A percentile compares a stretch with the other conserved stretches of the same genome.
These are phyloP conservation scores for Penicillium decumbens DNA, from an alignment of 2,329 filamentous ascomycete species.

Conservation along the genomic window DNA sequence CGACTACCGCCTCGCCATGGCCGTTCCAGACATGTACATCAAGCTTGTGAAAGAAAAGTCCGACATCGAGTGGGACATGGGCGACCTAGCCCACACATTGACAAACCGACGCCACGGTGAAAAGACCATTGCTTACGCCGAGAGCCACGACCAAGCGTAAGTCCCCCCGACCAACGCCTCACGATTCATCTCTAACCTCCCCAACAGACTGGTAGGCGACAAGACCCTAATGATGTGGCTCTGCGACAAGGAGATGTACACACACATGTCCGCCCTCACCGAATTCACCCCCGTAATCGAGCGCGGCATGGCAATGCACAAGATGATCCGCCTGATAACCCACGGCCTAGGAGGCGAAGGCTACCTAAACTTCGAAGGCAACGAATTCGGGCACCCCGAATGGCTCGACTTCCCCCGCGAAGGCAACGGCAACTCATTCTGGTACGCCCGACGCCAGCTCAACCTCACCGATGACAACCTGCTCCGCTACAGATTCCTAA, in stretches of 20 bases:
- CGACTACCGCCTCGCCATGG: conserved; percentile 96
- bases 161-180: conserved; percentile 34
- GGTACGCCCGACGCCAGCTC: conserved; percentile 88
- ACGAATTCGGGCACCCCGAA: conserved; percentile 97
- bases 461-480: conserved; percentile 84
- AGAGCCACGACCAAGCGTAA: conserved; percentile 96
- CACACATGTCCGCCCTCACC: conserved; percentile 84
- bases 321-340: conserved; percentile 93
- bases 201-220: conserved; percentile 77
- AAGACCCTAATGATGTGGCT: conserved; percentile 98
- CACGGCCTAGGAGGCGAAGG: conserved; percentile 90
- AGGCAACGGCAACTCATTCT: conserved; percentile 89
- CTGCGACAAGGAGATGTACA: conserved; percentile 95
- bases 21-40: conserved; percentile 97
- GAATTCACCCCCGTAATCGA: conserved; percentile 85
- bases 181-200: conserved; percentile 5
- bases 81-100: conserved; percentile 75
- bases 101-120: conserved; percentile 92
- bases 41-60: conserved; percentile 93
- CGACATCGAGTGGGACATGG: conserved; percentile 89
- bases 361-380: conserved; percentile 97
- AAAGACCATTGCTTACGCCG: conserved; percentile 96
- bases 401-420: conserved; percentile 97
- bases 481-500: conserved; percentile 84
- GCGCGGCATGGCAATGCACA: conserved; percentile 87